phyloP scores from a whole-genome alignment of 805 yeast species.

The Candida gorgasii region DNA sequence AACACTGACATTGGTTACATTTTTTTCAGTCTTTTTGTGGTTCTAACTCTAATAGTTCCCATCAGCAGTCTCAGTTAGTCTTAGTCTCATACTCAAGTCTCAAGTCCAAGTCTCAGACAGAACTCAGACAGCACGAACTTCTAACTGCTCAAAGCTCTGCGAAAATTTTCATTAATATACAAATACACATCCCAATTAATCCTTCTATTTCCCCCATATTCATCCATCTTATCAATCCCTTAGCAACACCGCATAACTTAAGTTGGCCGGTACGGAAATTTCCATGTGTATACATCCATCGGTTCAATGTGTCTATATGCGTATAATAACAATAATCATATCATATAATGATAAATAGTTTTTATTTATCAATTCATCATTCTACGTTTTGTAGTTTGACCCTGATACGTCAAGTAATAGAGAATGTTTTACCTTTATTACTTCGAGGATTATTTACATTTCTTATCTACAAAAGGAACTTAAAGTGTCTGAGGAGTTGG shows the following conservation, averaged over 20 bases:
- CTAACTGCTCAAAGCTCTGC: too few relatives aligned
- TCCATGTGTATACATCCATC: conserved; percentile 30
- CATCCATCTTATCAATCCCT: background rate
- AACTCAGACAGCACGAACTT: too few relatives aligned
- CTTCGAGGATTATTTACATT: background rate
- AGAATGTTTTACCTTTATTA: conserved; percentile 3
- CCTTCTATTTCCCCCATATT: background rate
- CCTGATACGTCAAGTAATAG: conserved; percentile 1
- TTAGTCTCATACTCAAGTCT: too few relatives aligned
- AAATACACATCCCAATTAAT: conserved; percentile 1
- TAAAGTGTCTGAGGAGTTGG: background rate
- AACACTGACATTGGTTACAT: too few relatives aligned
- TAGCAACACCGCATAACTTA: conserved; percentile 42
- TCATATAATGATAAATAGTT: conserved; percentile 1
- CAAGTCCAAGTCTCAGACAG: too few relatives aligned
- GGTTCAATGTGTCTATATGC: conserved; percentile 53
- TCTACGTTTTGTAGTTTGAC: conserved; percentile 5
- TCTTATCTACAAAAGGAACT: background rate
- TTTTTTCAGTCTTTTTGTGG: too few relatives aligned
- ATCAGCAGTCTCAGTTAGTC: too few relatives aligned
- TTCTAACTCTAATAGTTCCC: too few relatives aligned
- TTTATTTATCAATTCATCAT: background rate
- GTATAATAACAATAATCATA: conserved; percentile 19
- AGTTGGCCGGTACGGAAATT: conserved; percentile 42
- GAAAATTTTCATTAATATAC: conserved; percentile 1